Conservation (phyloP, 176 grass and related monocot genomes). For the Rhipidocladum racemiflorum region DNA sequence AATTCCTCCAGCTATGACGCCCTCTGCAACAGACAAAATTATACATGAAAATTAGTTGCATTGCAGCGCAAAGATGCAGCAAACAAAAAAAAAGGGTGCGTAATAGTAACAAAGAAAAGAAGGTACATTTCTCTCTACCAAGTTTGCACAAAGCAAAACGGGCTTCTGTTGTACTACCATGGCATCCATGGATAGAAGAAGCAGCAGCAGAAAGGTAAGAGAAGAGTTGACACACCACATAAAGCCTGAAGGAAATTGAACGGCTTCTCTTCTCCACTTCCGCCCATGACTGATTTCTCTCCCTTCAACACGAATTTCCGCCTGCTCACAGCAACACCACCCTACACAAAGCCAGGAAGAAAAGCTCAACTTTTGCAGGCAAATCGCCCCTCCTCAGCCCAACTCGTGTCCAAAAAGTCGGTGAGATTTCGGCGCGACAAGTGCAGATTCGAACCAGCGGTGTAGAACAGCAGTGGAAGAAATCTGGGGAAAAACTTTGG, state of each 20-base stretch:
- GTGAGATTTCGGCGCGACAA: too few species aligned
- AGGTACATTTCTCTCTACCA: too few species aligned
- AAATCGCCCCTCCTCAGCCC: not conserved
- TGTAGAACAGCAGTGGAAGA: not conserved
- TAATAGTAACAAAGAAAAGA: too few species aligned
- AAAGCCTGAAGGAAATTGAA: conserved; percentile 45
- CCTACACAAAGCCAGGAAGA: not conserved
- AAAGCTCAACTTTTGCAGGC: not conserved
- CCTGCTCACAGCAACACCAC: not conserved
- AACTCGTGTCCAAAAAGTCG: not conserved
- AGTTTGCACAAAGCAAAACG: too few species aligned
- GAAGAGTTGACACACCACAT: conserved; percentile 27
- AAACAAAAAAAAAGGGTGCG: too few species aligned
- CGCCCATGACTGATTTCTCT: conserved; percentile 27
- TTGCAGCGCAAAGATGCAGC: too few species aligned
- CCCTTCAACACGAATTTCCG: too few species aligned
- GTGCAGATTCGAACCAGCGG: too few species aligned
- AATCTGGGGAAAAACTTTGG: not conserved
- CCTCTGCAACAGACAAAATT: conserved; percentile 46
- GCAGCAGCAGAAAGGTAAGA: not conserved
- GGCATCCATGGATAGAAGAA: not conserved
- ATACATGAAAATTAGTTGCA: not conserved
- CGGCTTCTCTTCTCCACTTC: conserved; percentile 32
- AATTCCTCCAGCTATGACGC: conserved; percentile 81
- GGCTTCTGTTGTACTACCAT: too few species aligned